Percentiles rank a stretch among this genome's conserved stretches.
phyloP scores from a whole-genome alignment of 2,329 filamentous ascomycete species.

The Madurella fahalii region DNA sequence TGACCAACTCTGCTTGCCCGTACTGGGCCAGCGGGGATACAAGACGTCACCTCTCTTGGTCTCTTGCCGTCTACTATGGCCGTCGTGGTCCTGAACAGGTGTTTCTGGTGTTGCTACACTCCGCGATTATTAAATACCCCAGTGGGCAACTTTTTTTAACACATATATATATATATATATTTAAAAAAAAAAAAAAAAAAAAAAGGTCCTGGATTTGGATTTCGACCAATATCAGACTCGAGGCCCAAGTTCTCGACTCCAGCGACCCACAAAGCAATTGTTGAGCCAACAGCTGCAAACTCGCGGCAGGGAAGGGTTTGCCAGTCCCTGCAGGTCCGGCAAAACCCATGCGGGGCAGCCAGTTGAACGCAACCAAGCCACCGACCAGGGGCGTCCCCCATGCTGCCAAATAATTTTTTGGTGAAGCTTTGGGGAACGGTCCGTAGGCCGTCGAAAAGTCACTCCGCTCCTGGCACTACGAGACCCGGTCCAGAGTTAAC shows the following conservation, averaged over 20 bases:
- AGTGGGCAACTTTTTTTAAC: too few species aligned
- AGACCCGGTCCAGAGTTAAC: background rate
- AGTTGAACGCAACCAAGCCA: background rate
- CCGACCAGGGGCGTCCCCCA: background rate
- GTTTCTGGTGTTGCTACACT: too few species aligned
- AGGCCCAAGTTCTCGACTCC: background rate
- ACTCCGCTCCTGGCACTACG: conserved; percentile 4
- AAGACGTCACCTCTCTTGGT: too few species aligned
- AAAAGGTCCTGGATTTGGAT: too few species aligned
- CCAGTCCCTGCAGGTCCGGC: conserved; percentile 1
- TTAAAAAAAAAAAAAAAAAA: too few species aligned
- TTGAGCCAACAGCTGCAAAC: conserved; percentile 4
- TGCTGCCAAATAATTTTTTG: conserved; percentile 13
- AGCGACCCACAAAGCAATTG: background rate
- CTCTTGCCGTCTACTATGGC: too few species aligned
- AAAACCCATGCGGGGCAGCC: background rate
- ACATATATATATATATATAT: too few species aligned
- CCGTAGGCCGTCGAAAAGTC: conserved; percentile 10
- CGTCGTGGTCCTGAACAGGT: too few species aligned
- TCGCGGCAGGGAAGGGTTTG: background rate
- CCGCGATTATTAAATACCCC: too few species aligned
- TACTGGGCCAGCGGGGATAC: too few species aligned
- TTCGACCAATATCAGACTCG: too few species aligned
- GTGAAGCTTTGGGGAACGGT: conserved; percentile 9
- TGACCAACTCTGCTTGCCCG: too few species aligned